Base-by-base conservation (phyloP, 2,329 filamentous ascomycete species). In the Xylaria polymorpha region DNA sequence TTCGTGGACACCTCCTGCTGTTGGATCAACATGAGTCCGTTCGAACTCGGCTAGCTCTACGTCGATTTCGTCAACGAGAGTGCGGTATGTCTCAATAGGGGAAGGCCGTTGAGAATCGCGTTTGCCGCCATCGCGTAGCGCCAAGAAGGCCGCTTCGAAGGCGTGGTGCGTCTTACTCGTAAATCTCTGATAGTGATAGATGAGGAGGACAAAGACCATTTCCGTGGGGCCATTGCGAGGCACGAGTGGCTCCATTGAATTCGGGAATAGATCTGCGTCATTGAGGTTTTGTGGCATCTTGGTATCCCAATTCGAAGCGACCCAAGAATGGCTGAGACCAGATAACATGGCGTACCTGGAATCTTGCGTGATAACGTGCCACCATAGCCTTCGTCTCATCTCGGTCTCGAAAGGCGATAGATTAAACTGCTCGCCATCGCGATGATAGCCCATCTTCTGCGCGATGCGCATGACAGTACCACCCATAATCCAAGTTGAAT, bases 361-460 rank as follows among this genome's bases (percentile, higher is more conserved):
- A 64, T 81, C 79, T 73, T 79, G 73, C 7, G 79, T 74, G 53
- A 75, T 73, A 3, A 82, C 48, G 44, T 78, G 74, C 80, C 80
- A 80, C 82, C 82, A 84, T n/a, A 83, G 72, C n/a, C 83, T 78
- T 48, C 82, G 77, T 14, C 81, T 77, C 74, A 84, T 83, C 67
- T 84, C 80, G 2, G 77, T 76, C 67, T 84, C 81, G 65, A 82
- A 81, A n/a, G 81, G 80, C 0, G 79, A 73, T 44, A 83, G 74
- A 7, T 78, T 78, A 6, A 78, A 69, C 20, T 68, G 67, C 67
- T 72, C 73, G 37, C 79, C 81, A 62, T 84, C 81, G 7, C 79
- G 77, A 39, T 83, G 79, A 48, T 84, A 75, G 12, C 83, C 83
- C 67, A 84, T 80, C 44, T 78, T 75, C 73, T 83, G 78, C 18